Base-by-base conservation (phyloP, 352 stramenopile genomes). In the Globisporangium heterothallicum region DNA sequence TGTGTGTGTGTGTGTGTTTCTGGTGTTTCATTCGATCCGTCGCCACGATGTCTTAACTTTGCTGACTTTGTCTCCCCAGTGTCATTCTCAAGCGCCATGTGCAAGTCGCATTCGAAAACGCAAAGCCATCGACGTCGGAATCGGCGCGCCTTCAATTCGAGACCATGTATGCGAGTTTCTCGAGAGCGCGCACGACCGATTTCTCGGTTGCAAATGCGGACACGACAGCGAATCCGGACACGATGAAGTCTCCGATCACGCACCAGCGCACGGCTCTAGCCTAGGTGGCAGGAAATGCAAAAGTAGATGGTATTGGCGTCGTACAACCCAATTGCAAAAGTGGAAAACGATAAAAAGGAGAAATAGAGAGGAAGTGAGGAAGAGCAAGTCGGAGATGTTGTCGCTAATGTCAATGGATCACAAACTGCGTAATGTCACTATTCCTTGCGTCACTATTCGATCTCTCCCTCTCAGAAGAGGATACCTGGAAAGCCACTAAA, bases 111-210 rank as follows among this genome's bases (percentile, higher is more conserved):
- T 86, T 88, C 35, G 50, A 78, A 30, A 71, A 58, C 32, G 76
- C 80, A 30, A 88, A 91, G 46, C 71, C 80, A 24, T 91, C 80
- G 22, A 91, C 76, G 8, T 87, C 78, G 12, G 61, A 75, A n/a
- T 49, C 61, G 13, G 69, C 70, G 32, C 73, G 78, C 1, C 72
- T 66, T 3, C 57, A 88, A 32, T 91, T 88, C 36, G 78, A 91
- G 45, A 64, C 60, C 42, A 84, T 88, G 75, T 88, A 84, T 60
- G 65, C 63, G 1, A 68, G 54, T 41, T 91, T 91, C 45, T 84
- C 77, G 25, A 80, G 83, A 54, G 70, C 78, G 3, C 76, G 79
- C 26, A 83, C 82, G 35, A 88, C 79, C 9, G 70, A 85, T 44
- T 90, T 90, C 42, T 67, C 72, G 0, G 65, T 88, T 4, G 79